phyloP scores from a whole-genome alignment of 192 early-diverging fungal genomes.

The Entomortierella parvispora region DNA sequence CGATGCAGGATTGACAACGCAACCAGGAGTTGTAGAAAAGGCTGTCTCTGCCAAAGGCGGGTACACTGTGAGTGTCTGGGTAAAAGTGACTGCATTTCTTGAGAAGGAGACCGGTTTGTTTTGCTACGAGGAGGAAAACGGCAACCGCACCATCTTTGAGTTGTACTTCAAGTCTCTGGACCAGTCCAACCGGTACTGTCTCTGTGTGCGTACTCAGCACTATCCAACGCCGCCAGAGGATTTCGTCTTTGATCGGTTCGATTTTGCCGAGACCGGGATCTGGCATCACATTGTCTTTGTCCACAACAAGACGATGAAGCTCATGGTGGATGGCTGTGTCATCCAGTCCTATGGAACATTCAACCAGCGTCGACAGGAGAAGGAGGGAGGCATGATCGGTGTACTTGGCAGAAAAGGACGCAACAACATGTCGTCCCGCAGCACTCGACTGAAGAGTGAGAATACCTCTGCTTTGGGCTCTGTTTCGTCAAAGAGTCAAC shows the following conservation, averaged over 20 bases:
- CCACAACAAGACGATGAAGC: constrained; percentile 50
- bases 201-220: constrained; percentile 54
- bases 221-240: constrained; percentile 52
- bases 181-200: constrained; percentile 51
- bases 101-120: constrained; percentile 54
- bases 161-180: constrained; percentile 55
- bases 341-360: constrained; percentile 55
- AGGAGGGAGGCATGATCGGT: constrained; percentile 45
- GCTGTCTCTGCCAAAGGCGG: constrained; percentile 44
- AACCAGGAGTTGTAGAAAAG: constrained; percentile 46
- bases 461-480: background rate
- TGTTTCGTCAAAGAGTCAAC: background rate
- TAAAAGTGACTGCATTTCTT: constrained; percentile 52
- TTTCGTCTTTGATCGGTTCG: constrained; percentile 55
- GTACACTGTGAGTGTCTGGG: constrained; percentile 56
- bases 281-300: constrained; percentile 58
- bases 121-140: constrained; percentile 53
- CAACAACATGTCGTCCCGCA: constrained; percentile 18
- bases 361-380: constrained; percentile 51
- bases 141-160: constrained; percentile 52
- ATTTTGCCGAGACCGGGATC: constrained; percentile 51
- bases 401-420: constrained; percentile 50
- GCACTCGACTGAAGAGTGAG: constrained; percentile 3
- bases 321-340: constrained; percentile 54
- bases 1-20: constrained; percentile 42